Evolutionary conservation across 495 filamentous ascomycete species (phyloP), one percentile per base, ranked within the genome.

Genomic region (Hyaloscypha hepaticicola): DNA sequence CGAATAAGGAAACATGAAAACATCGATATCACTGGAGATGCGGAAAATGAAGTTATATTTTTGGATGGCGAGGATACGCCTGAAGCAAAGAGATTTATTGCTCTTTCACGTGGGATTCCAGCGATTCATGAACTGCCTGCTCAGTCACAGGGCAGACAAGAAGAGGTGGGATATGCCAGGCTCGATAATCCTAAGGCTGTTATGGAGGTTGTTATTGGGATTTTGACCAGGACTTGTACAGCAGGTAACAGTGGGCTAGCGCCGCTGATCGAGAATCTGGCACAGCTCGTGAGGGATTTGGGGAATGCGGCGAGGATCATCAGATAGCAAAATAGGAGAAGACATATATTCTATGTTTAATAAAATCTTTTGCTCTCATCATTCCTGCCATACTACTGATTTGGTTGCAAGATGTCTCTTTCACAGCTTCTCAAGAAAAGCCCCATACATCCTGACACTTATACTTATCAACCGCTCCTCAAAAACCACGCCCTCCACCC

Each of bases 171-270:
- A 16, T 45, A 4, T 19, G 38, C 38, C 4, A 45, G 38, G 16
- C 38, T 45, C 0, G 38, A 45, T 45, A 45, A 82, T 52, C 77
- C 82, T 1, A 70, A 78, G 7, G 70, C 69, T 0, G 78, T 83
- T 1, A 83, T 87, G 73, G 73, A 75, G 29, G 72, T 78, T 50
- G 77, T 79, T 5, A 72, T 80, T 52, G 75, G 78, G 50, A 73
- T 85, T 0, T 72, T 86, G 58, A 71, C 74, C 25, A 70, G 72
- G 5, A 84, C 83, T 70, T 81, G 79, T 68, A 64, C 67, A 16
- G 70, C 75, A 8, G 61, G 58, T 1, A 52, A 64, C 21, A 71
- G 71, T 1, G 8, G 27, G 7, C 22, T 65, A n/a, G 55, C 68
- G 1, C 61, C 61, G 6, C 26, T 70, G 25, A 50, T 67, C 5